phyloP scores from a whole-genome alignment of 441 rosid genomes.

The Dalechampia spathulata region DNA sequence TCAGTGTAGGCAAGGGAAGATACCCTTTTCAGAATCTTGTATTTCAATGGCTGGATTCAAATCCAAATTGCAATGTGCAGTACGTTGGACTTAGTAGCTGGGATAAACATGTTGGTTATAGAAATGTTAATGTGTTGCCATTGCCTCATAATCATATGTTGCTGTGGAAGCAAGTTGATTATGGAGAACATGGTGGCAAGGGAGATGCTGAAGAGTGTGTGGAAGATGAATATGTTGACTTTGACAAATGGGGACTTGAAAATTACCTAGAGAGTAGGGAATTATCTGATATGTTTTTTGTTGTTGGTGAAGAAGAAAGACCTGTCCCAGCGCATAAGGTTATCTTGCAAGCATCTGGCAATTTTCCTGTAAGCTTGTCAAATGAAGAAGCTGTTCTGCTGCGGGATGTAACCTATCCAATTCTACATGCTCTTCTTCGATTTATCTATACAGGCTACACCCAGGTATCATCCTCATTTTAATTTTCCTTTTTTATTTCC shows the following conservation, averaged over 20 bases:
- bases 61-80: slow-evolving; percentile 77
- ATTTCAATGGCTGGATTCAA: slow-evolving; percentile 84
- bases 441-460: slow-evolving; percentile 72
- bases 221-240: slow-evolving; percentile 30
- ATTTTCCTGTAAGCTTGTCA: slow-evolving; percentile 43
- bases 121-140: slow-evolving; percentile 89
- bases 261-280: slow-evolving; percentile 83
- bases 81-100: slow-evolving; percentile 95
- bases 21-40: slow-evolving; percentile 97
- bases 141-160: slow-evolving; percentile 65
- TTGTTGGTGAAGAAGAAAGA: slow-evolving; percentile 61
- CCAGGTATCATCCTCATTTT: slow-evolving; percentile 61
- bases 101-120: slow-evolving; percentile 97
- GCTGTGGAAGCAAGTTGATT: slow-evolving; percentile 88
- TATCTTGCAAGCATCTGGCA: slow-evolving; percentile 80
- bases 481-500: neutral
- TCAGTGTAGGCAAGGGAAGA: slow-evolving; percentile 83
- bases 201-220: slow-evolving; percentile 47
- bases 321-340: slow-evolving; percentile 82
- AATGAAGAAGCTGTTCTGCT: slow-evolving; percentile 43
- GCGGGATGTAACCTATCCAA: slow-evolving; percentile 42
- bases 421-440: slow-evolving; percentile 78
- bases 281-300: slow-evolving; percentile 59
- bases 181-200: slow-evolving; percentile 37
- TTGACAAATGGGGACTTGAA: slow-evolving; percentile 76